Evolutionary conservation across 306 rosid genomes (phyloP), one percentile per base, ranked within the genome.

Genomic region (Senna tora): DNA sequence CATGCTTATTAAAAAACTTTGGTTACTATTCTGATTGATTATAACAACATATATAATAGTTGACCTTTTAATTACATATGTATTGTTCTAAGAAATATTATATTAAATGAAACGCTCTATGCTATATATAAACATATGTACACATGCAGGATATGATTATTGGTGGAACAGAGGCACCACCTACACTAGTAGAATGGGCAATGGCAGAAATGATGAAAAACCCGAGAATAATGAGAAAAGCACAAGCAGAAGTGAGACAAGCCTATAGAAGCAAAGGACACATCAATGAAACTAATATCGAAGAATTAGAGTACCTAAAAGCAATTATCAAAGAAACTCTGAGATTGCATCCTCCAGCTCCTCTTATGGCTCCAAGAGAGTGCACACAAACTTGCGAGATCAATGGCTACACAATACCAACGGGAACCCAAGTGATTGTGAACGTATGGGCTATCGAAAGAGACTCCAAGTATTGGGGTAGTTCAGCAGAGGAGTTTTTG

Each of bases 101-200:
- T n/a, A n/a, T n/a, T n/a, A n/a, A n/a, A n/a, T n/a, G n/a, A n/a
- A n/a, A n/a, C n/a, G n/a, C 39, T 36, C 39, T 36, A 2, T 36
- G 6, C 6, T 5, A 36, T 4, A 36, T 36, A 5, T 4, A n/a
- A n/a, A n/a, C n/a, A n/a, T n/a, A n/a, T n/a, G n/a, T n/a, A n/a
- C n/a, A n/a, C n/a, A 4, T 36, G 5, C 67, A 73, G 83, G 83
- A 79, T 22, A 32, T 74, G 10, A 67, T 60, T 16, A 15, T 7
- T 2, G 83, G 39, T 32, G 83, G 71, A 12, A 56, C 61, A 21
- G 79, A 79, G 43, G 51, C 75, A 10, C 14, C 83, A 68, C 12
- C 79, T 5, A 43, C 59, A 21, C 2, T 57, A 6, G 39, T 68
- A 33, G 72, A 74, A 15, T 79, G 73, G 63, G 63, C 63, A 0